Evolutionary conservation across 192 early-diverging fungal species (phyloP), one percentile per base, ranked within the genome.

Genomic region (Coemansia sp.): DNA sequence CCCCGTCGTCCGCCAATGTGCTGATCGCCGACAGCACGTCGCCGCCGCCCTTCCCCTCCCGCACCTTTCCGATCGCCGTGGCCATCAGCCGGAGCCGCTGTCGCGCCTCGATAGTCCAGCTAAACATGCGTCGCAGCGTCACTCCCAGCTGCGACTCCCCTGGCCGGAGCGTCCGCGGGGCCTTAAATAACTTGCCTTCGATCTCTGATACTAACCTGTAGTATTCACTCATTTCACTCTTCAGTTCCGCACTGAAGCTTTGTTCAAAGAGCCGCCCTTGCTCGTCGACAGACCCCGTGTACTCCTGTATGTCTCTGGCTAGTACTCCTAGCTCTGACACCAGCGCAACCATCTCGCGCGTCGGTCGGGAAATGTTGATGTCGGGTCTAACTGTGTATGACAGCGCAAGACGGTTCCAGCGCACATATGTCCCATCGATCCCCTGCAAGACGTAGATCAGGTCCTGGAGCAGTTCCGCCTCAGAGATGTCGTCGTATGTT

Each of bases 401-500:
- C 14, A 82, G 76, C 5, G 65, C 50, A 7, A 64, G 59, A 8
- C 60, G 21, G 57, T 89, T 85, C 63, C 84, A 94, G 55, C 85
- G 85, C 18, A 97, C 81, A 63, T 87, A 89, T 56, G 85, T 85
- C 27, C 96, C 96, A 73, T 97, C 89, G 53, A 98, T 91, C 0
- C 92, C 96, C 72, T 98, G 96, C 75, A 97, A 90, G 18, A 95
- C 85, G 69, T 88, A 98, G 5, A 98, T 84, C 52, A 96, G 71
- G 62, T 98, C 96, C 4, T 88, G 87, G 26, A 98, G 68, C 41
- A 95, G 74, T 3, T 76, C 76, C 3, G 80, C 70, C 62, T 93
- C 92, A 16, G 82, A 57, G 9, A 87, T 71, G 28, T 86, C 71
- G 54, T 70, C 77, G 54, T 64, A 73, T 14, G 66, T 64, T 0